Base-by-base conservation (phyloP, 768 basidiomycete species). In the Hypsizygus marmoreus region DNA sequence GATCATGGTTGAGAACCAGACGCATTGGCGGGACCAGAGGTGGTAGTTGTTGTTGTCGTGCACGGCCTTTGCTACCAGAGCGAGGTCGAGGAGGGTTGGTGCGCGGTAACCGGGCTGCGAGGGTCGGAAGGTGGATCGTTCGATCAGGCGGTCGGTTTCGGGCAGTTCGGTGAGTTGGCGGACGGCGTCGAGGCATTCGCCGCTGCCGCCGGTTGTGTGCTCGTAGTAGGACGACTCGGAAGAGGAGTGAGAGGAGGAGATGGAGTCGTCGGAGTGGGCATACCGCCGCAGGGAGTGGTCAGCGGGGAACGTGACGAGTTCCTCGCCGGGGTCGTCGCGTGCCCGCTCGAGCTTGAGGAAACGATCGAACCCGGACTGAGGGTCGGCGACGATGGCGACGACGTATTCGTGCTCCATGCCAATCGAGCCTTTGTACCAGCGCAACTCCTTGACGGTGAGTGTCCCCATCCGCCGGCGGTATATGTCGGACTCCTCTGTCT, bases 41-140 rank as follows among this genome's bases (percentile, higher is more conserved):
- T 54, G 45, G 16, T 50, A 45, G 38, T 47, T 50, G 33, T 54
- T 54, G 25, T 48, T 54, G 5, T 54, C 49, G 23, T 50, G 49
- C 16, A 42, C 45, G n/a, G 45, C 45, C 34, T 32, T 47, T 9
- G 45, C 44, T 11, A 50, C 42, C 20, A 54, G 37, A 11, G 52
- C 52, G 8, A 54, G 32, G 33, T 54, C 49, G 6, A 54, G 33
- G 25, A 54, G 45, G 6, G 49, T 54, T 9, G 53, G 53, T 12
- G 41, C 45, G 13, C 33, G 36, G 19, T 39, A 44, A 4, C 22
- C 40, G 32, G 28, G 41, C 17, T 47, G 42, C 29, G 48, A 44
- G n/a, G 25, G 12, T 1, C 43, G 45, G 28, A 54, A 54, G 3
- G 46, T 41, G 25, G 49, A 37, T 12, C 29, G 42, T 30, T 54